Percentiles rank a stretch among this genome's conserved stretches.
These are phyloP conservation scores for Fistulinella cinereoalba DNA, from an alignment of 1,284 basidiomycete genomes.

Conservation along the genomic window DNA sequence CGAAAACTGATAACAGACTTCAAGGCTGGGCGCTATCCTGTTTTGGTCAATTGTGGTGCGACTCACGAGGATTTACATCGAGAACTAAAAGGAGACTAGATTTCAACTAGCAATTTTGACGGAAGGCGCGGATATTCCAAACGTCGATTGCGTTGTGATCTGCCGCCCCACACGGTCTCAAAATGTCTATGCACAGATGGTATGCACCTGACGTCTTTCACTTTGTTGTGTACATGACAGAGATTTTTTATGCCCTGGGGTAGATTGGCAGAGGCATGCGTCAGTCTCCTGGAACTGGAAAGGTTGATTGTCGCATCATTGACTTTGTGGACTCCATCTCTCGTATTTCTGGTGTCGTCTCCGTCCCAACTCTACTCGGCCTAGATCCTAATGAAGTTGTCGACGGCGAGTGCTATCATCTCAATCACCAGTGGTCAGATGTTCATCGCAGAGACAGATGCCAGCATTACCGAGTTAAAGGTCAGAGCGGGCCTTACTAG, in stretches of 20 bases:
- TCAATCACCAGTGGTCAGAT: slow-evolving; percentile 2
- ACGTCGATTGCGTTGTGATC: slow-evolving; percentile 89
- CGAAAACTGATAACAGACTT: slow-evolving; percentile 69
- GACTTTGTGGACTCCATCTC: slow-evolving; percentile 85
- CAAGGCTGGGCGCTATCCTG: slow-evolving; percentile 71
- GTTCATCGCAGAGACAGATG: slow-evolving; percentile 40
- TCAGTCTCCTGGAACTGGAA: slow-evolving; percentile 77
- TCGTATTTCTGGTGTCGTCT: slow-evolving; percentile 72
- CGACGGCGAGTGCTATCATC: slow-evolving; percentile 47
- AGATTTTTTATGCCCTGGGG: neutral
- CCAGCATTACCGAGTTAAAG: slow-evolving; percentile 49
- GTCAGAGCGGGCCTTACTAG: slow-evolving; percentile 34
- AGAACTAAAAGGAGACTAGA: neutral
- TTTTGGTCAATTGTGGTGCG: slow-evolving; percentile 89
- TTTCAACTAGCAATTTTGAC: slow-evolving; percentile 73
- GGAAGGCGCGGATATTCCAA: slow-evolving; percentile 88
- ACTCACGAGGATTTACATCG: slow-evolving; percentile 4
- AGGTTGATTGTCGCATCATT: slow-evolving; percentile 84
- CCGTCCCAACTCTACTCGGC: slow-evolving; percentile 84
- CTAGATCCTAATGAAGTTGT: slow-evolving; percentile 71
- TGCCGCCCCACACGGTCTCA: slow-evolving; percentile 85
- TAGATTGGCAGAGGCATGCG: slow-evolving; percentile 93
- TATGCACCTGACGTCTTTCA: slow-evolving; percentile 34
- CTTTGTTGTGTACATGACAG: neutral
- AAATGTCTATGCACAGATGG: slow-evolving; percentile 94